Base-by-base conservation (phyloP, 768 basidiomycete species). In the Tylopilus subfusipes region DNA sequence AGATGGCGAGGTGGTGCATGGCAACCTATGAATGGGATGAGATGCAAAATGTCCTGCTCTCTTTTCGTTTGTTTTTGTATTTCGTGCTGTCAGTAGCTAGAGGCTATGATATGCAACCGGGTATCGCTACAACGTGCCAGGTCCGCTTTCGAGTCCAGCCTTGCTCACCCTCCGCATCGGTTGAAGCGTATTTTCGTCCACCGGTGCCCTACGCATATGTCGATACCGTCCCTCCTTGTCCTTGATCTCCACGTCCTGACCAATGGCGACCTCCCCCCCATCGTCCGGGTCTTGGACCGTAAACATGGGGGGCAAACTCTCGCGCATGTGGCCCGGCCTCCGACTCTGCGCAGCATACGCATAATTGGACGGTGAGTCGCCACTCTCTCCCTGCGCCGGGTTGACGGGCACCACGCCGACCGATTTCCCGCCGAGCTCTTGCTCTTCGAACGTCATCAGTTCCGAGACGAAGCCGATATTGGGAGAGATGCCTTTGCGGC, bases 401-500 rank as follows among this genome's bases (percentile, higher is more conserved):
- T 34, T 46, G 12, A 27, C 57, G 2, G 64, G 52, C 16, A 56
- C 61, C 14, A 69, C 60, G 43, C 63, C 65, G 56, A 67, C 60
- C 50, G 68, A 64, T 62, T 72, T 64, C 83, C 50, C 89, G 78
- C 55, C 94, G 84, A 47, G 95, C 76, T 72, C 96, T 90, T 65
- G 86, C 66, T 96, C 93, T 73, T 98, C 95, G 65, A 95, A 97
- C 44, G 85, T 88, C 95, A 97, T 97, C 40, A 98, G 80, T 71
- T 97, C 94, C 5, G 91, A 93, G 42, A 98, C 93, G 71, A 98
- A 98, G 8, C 96, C 96, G 58, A 98, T 96, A 67, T 97, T 98
- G 11, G 95, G 96, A 14, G 91, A 94, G 60, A 98, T 96, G 59
- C 93, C 93, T 61, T 92, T 93, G 33, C 96, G 84, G 10, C 93